Evolutionary conservation across 768 basidiomycete species (phyloP).

Genomic region (Cystobasidium onofrii): DNA sequence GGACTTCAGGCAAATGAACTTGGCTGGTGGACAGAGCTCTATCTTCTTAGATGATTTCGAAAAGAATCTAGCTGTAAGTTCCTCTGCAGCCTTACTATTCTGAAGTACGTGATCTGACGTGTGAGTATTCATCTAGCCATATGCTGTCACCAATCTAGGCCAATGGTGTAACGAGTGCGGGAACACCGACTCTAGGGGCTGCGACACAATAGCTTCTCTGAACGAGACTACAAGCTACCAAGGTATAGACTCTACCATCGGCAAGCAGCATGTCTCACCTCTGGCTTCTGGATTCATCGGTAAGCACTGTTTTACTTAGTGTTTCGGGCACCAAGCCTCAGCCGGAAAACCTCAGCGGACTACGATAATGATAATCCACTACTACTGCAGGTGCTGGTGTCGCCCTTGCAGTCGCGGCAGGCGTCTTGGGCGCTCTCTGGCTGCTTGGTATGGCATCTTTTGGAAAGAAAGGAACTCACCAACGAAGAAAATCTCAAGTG

Average conservation of each 20-base stretch:
- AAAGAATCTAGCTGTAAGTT: neutral
- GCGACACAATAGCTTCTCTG: conserved; percentile 1
- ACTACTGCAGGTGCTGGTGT: conserved; percentile 29
- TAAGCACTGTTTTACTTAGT: neutral
- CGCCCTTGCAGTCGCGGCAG: conserved; percentile 12
- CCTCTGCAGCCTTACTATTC: no score
- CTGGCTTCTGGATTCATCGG: conserved; percentile 34
- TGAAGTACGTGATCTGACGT: neutral
- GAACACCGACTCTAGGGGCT: conserved; percentile 12
- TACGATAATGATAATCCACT: no score
- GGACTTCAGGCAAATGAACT: conserved; percentile 20
- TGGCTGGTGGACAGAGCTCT: conserved; percentile 19
- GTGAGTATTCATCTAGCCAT: neutral
- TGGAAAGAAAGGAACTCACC: conserved; percentile 1
- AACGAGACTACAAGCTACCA: conserved; percentile 18
- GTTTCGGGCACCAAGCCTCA: neutral
- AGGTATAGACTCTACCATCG: conserved; percentile 10
- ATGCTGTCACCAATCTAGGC: conserved; percentile 20
- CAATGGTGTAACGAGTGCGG: conserved; percentile 26
- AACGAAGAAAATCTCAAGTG: neutral
- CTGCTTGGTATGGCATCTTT: conserved; percentile 7
- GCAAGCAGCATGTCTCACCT: conserved; percentile 27
- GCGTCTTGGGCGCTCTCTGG: conserved; percentile 17
- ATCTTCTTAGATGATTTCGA: conserved; percentile 1
- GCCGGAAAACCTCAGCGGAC: no score